Evolutionary conservation across 2,329 filamentous ascomycete species (phyloP).

Genomic region (Trichoderma semiorbis): DNA sequence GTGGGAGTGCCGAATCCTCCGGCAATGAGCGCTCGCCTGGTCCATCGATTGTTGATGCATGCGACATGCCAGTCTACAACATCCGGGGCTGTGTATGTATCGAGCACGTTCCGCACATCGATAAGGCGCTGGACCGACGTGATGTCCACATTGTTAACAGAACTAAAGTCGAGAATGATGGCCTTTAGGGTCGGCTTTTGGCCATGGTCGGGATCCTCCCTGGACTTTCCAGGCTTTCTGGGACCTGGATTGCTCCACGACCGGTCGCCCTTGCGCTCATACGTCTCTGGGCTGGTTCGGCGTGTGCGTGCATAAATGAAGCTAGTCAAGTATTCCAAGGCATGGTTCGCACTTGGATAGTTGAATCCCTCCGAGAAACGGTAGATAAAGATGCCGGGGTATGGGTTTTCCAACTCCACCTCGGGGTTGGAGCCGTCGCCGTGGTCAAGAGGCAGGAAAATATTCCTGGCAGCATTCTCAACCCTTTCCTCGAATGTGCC

Average conservation of each 20-base stretch:
- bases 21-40: slow-evolving; percentile 80
- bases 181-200: slow-evolving; percentile 71
- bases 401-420: slow-evolving; percentile 73
- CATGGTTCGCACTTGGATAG: slow-evolving; percentile 89
- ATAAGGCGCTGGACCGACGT: slow-evolving; percentile 91
- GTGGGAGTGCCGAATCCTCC: slow-evolving; percentile 87
- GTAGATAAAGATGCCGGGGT: slow-evolving; percentile 94
- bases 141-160: slow-evolving; percentile 90
- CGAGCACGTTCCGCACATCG: slow-evolving; percentile 90
- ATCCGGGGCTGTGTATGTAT: slow-evolving; percentile 76
- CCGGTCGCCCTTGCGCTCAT: slow-evolving; percentile 66
- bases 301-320: slow-evolving; percentile 69
- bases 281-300: slow-evolving; percentile 69
- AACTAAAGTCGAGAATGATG: slow-evolving; percentile 90
- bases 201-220: slow-evolving; percentile 29
- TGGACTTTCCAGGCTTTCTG: slow-evolving; percentile 41
- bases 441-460: slow-evolving; percentile 85
- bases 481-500: slow-evolving; percentile 47
- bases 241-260: slow-evolving; percentile 95
- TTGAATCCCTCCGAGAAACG: slow-evolving; percentile 93
- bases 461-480: slow-evolving; percentile 60
- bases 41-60: slow-evolving; percentile 87
- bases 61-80: slow-evolving; percentile 93
- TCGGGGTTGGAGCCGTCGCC: slow-evolving; percentile 87
- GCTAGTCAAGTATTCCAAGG: slow-evolving; percentile 72